Evolutionary conservation across 345 rosid genomes (phyloP).

Genomic region (Cochlearia excelsa): DNA sequence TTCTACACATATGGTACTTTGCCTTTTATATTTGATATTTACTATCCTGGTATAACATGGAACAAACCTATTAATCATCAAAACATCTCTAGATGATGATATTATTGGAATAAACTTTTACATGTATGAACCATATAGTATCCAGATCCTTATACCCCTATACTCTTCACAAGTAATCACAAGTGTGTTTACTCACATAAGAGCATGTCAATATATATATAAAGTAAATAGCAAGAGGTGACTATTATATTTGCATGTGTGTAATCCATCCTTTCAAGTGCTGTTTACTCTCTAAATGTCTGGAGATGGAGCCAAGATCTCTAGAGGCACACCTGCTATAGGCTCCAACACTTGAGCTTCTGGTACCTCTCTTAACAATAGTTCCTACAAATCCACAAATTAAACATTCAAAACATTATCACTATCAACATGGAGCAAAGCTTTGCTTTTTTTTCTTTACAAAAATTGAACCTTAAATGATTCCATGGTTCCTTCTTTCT

Average conservation of each 20-base stretch:
- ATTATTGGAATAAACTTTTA: too few relatives aligned
- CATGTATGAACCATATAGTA: too few relatives aligned
- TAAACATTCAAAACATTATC: slow-evolving; percentile 7
- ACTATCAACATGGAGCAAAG: not conserved
- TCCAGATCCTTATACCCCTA: too few relatives aligned
- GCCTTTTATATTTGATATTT: too few relatives aligned
- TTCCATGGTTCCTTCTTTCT: slow-evolving; percentile 68
- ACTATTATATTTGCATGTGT: not conserved
- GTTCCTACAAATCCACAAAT: slow-evolving; percentile 44
- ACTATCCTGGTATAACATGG: too few relatives aligned
- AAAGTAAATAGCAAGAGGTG: too few relatives aligned
- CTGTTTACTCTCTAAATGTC: slow-evolving; percentile 6
- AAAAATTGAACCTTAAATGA: slow-evolving; percentile 65
- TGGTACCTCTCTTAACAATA: slow-evolving; percentile 63
- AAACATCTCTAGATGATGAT: too few relatives aligned
- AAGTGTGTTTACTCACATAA: too few relatives aligned
- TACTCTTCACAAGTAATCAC: too few relatives aligned
- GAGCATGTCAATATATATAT: too few relatives aligned
- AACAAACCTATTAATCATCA: too few relatives aligned
- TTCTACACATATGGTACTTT: too few relatives aligned
- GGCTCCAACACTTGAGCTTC: slow-evolving; percentile 66
- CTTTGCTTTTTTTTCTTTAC: not conserved
- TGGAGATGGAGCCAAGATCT: slow-evolving; percentile 41
- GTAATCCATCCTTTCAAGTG: slow-evolving; percentile 15
- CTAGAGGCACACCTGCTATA: slow-evolving; percentile 64